Percentiles rank a stretch among this genome's conserved stretches.
Evolutionary conservation across 2,329 filamentous ascomycete species (phyloP).

Genomic region (Aspergillus fructus): DNA sequence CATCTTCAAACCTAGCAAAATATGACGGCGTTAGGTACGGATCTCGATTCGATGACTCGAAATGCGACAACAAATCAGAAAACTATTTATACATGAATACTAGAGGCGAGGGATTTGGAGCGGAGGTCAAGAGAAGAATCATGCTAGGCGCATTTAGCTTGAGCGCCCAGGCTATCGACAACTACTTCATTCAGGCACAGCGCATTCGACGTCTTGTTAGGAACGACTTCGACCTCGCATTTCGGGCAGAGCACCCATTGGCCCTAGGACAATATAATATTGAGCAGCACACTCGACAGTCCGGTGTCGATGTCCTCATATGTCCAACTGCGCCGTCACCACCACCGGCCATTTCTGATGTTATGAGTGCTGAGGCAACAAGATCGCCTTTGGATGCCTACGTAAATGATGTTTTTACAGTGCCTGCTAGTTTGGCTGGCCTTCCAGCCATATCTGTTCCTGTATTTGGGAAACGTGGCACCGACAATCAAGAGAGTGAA

Average conservation of each 20-base stretch:
- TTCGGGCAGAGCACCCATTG: constrained; percentile 69
- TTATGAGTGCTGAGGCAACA: constrained; percentile 39
- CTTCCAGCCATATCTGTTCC: constrained; percentile 87
- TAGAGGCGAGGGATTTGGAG: constrained; percentile 72
- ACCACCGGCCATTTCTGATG: constrained; percentile 63
- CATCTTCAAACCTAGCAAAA: constrained; percentile 91
- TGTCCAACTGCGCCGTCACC: constrained; percentile 81
- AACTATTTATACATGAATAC: constrained; percentile 71
- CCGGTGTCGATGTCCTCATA: constrained; percentile 74
- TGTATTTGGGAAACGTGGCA: constrained; percentile 41
- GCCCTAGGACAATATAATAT: constrained; percentile 10
- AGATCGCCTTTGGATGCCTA: constrained; percentile 67
- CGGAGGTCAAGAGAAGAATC: constrained; percentile 83
- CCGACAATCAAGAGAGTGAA: constrained; percentile 10
- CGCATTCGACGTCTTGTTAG: constrained; percentile 80
- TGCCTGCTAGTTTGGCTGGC: constrained; percentile 89
- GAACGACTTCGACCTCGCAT: constrained; percentile 79
- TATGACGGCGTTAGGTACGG: constrained; percentile 98
- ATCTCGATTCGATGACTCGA: constrained; percentile 50
- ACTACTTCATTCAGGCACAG: constrained; percentile 95
- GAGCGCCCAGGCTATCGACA: constrained; percentile 86
- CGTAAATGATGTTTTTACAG: constrained; percentile 92
- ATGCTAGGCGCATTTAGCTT: constrained; percentile 86
- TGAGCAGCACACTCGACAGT: constrained; percentile 3
- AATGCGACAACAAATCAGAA: constrained; percentile 47